Base-by-base conservation (phyloP, 176 grass and related monocot genomes). In the Raddia guianensis region DNA sequence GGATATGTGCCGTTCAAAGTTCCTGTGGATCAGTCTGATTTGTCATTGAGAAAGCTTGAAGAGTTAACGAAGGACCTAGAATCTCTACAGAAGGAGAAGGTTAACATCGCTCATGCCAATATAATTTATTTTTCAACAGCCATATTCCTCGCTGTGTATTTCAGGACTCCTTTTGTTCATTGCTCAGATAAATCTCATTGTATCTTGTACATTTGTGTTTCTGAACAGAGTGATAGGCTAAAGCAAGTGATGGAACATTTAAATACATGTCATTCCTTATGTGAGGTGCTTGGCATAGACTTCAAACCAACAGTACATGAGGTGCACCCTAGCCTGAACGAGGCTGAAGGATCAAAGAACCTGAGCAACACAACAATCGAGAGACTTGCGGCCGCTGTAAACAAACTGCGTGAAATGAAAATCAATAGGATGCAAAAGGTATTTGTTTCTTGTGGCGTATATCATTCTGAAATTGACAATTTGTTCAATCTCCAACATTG, bases 81-180 rank as follows among this genome's bases (percentile, higher is more conserved):
- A 69, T 92, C 80, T 68, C 87, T 97, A 82, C 90, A 89, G 85
- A 94, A 90, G 74, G 91, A 97, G 77, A 97, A 97, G 95, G 95
- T 97, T 51, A 54, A 37, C 70, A 85, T 79, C 47, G 16, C 12
- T 74, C 15, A 21, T 84, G 48, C 55, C 68, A 84, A 63, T 72
- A 58, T 49, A 47, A 45, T 76, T 55, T 34, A 60, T 86, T 66
- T 66, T 43, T 77, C 40, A 50, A 14, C 63, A 63, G 54, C 72
- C 51, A 34, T 59, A 58, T 57, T 80, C 54, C 9, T 46, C 13
- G 27, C 47, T 7, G 10, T 76, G 49, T 43, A 42, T 12, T 50
- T 27, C 60, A 60, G 46, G 54, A 68, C 18, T 8, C 47, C 14
- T 42, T 74, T 59, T 21, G 40, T 63, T 66, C 32, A 19, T 49